These are phyloP conservation scores for Westerdykella sp. DNA, from an alignment of 2,329 filamentous ascomycete genomes.

Conservation along the genomic window DNA sequence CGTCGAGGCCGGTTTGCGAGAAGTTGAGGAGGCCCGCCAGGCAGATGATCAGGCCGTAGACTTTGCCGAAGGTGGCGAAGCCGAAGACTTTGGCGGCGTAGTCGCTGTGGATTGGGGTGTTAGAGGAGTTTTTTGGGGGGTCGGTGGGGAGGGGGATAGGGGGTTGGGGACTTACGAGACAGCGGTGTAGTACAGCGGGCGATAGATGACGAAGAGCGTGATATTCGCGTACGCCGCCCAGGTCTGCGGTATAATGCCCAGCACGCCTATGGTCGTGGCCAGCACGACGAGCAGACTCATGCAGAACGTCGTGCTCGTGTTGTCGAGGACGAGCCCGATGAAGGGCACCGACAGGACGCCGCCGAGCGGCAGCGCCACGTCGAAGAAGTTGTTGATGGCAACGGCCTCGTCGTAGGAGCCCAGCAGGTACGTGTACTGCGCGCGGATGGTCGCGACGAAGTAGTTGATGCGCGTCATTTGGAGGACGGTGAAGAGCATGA, in stretches of 20 bases:
- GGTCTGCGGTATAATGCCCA: slow-evolving; percentile 65
- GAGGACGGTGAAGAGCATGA: slow-evolving; percentile 68
- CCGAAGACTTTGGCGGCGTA: slow-evolving; percentile 89
- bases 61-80: slow-evolving; percentile 82
- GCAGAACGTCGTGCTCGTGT: slow-evolving; percentile 64
- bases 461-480: slow-evolving; percentile 79
- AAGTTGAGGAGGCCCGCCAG: slow-evolving; percentile 80
- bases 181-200: slow-evolving; percentile 85
- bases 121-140: neutral
- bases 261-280: slow-evolving; percentile 67
- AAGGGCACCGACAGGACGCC: slow-evolving; percentile 82
- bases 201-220: slow-evolving; percentile 72
- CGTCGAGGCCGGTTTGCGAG: slow-evolving; percentile 71
- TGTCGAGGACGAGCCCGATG: slow-evolving; percentile 74
- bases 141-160: neutral
- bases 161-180: slow-evolving; percentile 52
- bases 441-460: slow-evolving; percentile 80
- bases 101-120: slow-evolving; percentile 45
- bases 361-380: slow-evolving; percentile 75
- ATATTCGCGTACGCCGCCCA: slow-evolving; percentile 73
- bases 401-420: slow-evolving; percentile 55
- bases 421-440: slow-evolving; percentile 75
- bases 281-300: slow-evolving; percentile 62
- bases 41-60: slow-evolving; percentile 89
- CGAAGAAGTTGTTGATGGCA: slow-evolving; percentile 76